These are phyloP conservation scores for Lavandula angustifolia DNA, from an alignment of 257 asterid genomes.

Conservation along the genomic window DNA sequence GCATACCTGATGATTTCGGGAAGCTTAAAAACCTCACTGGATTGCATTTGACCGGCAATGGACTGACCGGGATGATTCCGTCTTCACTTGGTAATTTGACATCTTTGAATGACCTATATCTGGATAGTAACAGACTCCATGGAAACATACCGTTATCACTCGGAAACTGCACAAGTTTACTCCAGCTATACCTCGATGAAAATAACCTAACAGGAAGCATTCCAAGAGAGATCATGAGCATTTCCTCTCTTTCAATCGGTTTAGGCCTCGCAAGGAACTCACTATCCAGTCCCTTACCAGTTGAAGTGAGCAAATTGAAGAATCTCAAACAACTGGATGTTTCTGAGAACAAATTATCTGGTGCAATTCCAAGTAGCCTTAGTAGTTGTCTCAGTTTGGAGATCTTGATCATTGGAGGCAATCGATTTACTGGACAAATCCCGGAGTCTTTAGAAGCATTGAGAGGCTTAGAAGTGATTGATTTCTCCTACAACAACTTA, in stretches of 20 bases:
- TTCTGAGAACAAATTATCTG: constrained; percentile 16
- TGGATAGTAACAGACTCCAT: constrained; percentile 31
- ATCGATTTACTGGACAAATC: neutral
- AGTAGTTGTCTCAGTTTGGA: constrained; percentile 1
- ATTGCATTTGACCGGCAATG: constrained; percentile 29
- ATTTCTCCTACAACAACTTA: constrained; percentile 7
- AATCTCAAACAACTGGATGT: constrained; percentile 1
- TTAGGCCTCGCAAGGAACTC: neutral
- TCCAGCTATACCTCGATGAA: neutral
- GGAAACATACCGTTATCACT: constrained; percentile 34
- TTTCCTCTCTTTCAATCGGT: constrained; percentile 1
- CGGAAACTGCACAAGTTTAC: constrained; percentile 5
- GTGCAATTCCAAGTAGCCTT: constrained; percentile 6
- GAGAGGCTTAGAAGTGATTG: constrained; percentile 7
- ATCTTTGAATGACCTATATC: constrained; percentile 25
- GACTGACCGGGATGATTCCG: constrained; percentile 35
- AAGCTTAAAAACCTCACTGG: constrained; percentile 28
- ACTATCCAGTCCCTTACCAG: neutral
- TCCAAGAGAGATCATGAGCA: neutral
- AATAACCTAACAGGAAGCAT: constrained; percentile 1
- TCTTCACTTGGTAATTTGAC: constrained; percentile 35
- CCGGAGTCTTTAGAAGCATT: constrained; percentile 8
- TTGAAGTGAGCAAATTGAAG: neutral
- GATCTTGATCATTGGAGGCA: neutral
- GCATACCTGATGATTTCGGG: constrained; percentile 38